Evolutionary conservation across 139 green algal genomes (phyloP).

Genomic region (Tetratostichococcus sp.): DNA sequence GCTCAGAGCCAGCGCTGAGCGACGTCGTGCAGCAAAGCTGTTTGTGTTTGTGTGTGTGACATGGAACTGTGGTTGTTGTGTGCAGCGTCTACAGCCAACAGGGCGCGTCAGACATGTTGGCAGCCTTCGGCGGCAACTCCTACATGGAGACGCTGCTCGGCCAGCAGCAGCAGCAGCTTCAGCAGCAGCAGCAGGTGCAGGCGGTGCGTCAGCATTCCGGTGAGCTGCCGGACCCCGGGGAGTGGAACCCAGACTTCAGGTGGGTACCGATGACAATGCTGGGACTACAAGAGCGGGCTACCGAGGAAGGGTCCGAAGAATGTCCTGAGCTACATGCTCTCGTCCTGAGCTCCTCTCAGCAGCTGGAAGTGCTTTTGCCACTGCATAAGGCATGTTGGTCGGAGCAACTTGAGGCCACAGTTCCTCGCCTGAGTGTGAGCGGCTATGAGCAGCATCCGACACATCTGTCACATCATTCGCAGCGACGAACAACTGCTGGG

Average conservation of each 20-base stretch:
- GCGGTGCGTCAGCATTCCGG: conserved; percentile 11
- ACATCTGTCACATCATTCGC: neutral
- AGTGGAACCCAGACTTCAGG: neutral
- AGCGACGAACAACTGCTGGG: neutral
- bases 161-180: conserved; percentile 11
- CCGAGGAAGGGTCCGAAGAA: no score
- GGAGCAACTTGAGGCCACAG: no score
- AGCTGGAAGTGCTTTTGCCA: no score
- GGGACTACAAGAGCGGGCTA: no score
- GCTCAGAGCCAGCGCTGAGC: no score
- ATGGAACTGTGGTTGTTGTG: neutral
- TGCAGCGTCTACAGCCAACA: neutral
- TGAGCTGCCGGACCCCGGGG: neutral
- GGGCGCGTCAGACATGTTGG: neutral
- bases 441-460: no score
- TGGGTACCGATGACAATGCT: no score
- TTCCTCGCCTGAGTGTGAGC: no score
- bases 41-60: neutral
- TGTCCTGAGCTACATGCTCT: no score
- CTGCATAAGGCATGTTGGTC: no score
- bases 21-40: no score
- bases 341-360: no score
- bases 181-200: conserved; percentile 4
- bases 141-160: neutral
- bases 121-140: neutral